Evolutionary conservation across 192 early-diverging fungal genomes (phyloP), one percentile per base, ranked within the genome.

Genomic region (Coemansia sp.): DNA sequence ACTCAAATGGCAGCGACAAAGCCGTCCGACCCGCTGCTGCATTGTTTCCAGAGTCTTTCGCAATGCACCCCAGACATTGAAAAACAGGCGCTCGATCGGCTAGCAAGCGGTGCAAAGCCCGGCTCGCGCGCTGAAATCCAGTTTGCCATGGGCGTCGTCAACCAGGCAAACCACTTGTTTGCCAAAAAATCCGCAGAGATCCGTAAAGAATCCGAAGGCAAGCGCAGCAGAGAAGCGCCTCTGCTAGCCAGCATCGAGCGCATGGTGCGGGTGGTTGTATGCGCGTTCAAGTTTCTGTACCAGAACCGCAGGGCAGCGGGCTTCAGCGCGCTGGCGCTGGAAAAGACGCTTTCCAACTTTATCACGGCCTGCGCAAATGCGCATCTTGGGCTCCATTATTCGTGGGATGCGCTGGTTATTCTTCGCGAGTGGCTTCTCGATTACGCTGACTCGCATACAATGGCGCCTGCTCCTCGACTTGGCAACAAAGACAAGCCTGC

Each of bases 271-370:
- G 64, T 79, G 8, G 54, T 25, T 0, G 14, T 70, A 28, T 60
- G 64, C 0, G 76, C 71, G 0, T 79, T 73, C 42, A 65, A 30
- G 60, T 64, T 59, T 25, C 48, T 79, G 6, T 58, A 64, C 16
- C 32, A 32, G 6, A 62, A 79, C 8, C 64, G 76, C 25, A 54
- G 61, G 25, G 23, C 47, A 13, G 71, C 71, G 1, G 76, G 76
- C 23, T 79, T 79, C 48, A 55, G 48, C 14, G 67, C 58, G 25
- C 61, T 79, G 51, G 64, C 71, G 23, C 67, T 79, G 4, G 76
- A 79, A 48, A 73, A 73, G 35, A 79, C 76, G 32, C 60, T 79
- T 49, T 69, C 67, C 1, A 79, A 79, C 45, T 69, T 67, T 56
- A 57, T 46, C 0, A 73, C 67, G 6, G 71, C 71, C 0, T 79